These are phyloP conservation scores for Juncus inflexus DNA, from an alignment of 176 grass and related monocot species.

Conservation along the genomic window DNA sequence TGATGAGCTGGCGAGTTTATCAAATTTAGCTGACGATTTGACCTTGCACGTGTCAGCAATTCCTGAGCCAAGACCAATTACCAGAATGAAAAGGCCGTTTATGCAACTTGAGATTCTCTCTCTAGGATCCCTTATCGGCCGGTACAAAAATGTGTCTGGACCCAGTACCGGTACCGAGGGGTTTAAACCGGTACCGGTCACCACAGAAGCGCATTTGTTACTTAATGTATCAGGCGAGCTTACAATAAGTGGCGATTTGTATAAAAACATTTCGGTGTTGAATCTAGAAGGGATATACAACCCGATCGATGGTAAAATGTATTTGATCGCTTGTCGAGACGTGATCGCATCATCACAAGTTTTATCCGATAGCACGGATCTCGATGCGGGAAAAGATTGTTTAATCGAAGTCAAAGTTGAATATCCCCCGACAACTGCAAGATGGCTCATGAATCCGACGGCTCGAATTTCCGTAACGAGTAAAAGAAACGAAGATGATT, in stretches of 20 bases:
- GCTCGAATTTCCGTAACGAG: slow-evolving; percentile 54
- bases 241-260: background rate
- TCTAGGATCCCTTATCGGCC: slow-evolving; percentile 50
- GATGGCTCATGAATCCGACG: slow-evolving; percentile 72
- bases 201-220: background rate
- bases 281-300: slow-evolving; percentile 87
- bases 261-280: slow-evolving; percentile 29
- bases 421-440: slow-evolving; percentile 76
- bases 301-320: slow-evolving; percentile 64
- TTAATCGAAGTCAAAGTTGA: slow-evolving; percentile 73
- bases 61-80: slow-evolving; percentile 32
- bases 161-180: background rate
- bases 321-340: slow-evolving; percentile 73
- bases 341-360: slow-evolving; percentile 33
- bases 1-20: slow-evolving; percentile 31
- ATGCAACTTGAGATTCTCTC: slow-evolving; percentile 71
- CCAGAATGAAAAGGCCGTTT: slow-evolving; percentile 42
- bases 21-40: slow-evolving; percentile 46
- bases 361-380: slow-evolving; percentile 19
- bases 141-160: background rate
- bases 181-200: background rate
- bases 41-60: slow-evolving; percentile 42
- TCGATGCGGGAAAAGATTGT: slow-evolving; percentile 69
- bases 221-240: slow-evolving; percentile 45
- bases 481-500: slow-evolving; percentile 41